A percentile compares a stretch with the other conserved stretches of the same genome.
Evolutionary conservation across 1,284 basidiomycete species (phyloP).

Genomic region (Sporisorium scitamineum): DNA sequence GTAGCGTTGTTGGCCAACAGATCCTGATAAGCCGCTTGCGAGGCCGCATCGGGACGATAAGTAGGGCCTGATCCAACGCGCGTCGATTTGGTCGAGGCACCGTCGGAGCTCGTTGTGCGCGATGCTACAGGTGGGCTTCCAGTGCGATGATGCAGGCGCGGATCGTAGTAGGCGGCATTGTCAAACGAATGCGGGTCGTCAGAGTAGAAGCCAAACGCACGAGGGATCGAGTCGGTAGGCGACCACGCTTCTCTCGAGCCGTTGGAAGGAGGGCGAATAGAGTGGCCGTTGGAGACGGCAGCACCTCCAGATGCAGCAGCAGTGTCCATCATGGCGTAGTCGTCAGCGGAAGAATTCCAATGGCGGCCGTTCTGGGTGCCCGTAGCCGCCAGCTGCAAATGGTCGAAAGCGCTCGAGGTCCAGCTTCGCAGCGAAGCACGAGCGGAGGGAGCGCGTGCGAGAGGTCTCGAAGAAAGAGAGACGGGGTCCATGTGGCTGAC

Average conservation of each 20-base stretch:
- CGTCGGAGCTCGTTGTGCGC: slow-evolving; percentile 27
- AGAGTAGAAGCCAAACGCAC: slow-evolving; percentile 29
- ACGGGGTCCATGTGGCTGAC: slow-evolving; percentile 37
- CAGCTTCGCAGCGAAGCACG: slow-evolving; percentile 45
- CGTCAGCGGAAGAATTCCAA: slow-evolving; percentile 7
- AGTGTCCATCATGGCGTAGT: slow-evolving; percentile 38
- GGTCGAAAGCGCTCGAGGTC: slow-evolving; percentile 43
- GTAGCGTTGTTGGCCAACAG: slow-evolving; percentile 24
- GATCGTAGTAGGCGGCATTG: slow-evolving; percentile 3
- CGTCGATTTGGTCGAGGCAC: slow-evolving; percentile 26
- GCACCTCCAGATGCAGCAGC: neutral
- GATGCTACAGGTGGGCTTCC: slow-evolving; percentile 12
- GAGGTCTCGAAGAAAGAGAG: slow-evolving; percentile 21
- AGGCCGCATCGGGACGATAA: slow-evolving; percentile 44
- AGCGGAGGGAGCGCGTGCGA: slow-evolving; percentile 27
- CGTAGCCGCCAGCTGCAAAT: slow-evolving; percentile 14
- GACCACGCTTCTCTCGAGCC: slow-evolving; percentile 29
- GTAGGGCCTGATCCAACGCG: slow-evolving; percentile 40
- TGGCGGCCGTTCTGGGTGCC: slow-evolving; percentile 6
- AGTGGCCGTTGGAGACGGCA: neutral
- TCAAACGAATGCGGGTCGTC: slow-evolving; percentile 24
- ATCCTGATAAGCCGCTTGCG: slow-evolving; percentile 45
- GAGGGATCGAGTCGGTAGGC: slow-evolving; percentile 28
- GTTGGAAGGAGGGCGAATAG: slow-evolving; percentile 7
- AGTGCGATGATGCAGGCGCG: slow-evolving; percentile 11